Conservation (phyloP, 441 rosid genomes). For the Breynia disticha region DNA sequence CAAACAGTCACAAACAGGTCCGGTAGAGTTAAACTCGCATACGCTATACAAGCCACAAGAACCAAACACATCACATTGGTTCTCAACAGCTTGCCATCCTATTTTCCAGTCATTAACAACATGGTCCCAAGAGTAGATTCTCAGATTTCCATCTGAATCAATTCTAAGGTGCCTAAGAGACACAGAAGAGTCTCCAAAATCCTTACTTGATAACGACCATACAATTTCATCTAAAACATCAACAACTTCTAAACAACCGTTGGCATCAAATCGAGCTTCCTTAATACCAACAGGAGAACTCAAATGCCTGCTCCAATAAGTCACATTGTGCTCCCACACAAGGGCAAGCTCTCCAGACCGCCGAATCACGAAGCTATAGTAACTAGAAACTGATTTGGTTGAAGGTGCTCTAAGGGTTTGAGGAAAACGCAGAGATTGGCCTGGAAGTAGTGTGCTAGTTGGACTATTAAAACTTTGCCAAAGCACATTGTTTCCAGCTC, state of each 20-base stretch:
- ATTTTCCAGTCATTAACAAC: conserved; percentile 20
- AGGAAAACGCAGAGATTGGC: conserved; percentile 26
- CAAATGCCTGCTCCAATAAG: conserved; percentile 28
- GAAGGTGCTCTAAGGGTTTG: conserved; percentile 30
- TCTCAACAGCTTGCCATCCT: conserved; percentile 37
- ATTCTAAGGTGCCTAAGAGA: conserved; percentile 29
- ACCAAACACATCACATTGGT: conserved; percentile 35
- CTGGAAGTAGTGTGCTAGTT: conserved; percentile 31
- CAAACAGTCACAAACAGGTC: conserved; percentile 26
- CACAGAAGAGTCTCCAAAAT: conserved; percentile 20
- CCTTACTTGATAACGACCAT: conserved; percentile 29
- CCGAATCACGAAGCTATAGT: conserved; percentile 22
- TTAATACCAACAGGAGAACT: conserved; percentile 14
- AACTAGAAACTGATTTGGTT: conserved; percentile 25
- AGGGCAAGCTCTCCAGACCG: conserved; percentile 31
- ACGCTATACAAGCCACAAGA: conserved; percentile 33
- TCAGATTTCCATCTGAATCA: conserved; percentile 36
- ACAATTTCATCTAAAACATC: conserved; percentile 13
- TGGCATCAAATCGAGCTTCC: conserved; percentile 26
- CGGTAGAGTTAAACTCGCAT: conserved; percentile 23
- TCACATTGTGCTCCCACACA: conserved; percentile 32
- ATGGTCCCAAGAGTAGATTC: conserved; percentile 29
- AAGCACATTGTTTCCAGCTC: conserved; percentile 17
- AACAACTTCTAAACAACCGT: conserved; percentile 20
- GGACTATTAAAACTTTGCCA: conserved; percentile 34